Percentiles rank a stretch among this genome's conserved stretches.
phyloP scores from a whole-genome alignment of 2,329 filamentous ascomycete species.

The Plectosphaerella sp. region DNA sequence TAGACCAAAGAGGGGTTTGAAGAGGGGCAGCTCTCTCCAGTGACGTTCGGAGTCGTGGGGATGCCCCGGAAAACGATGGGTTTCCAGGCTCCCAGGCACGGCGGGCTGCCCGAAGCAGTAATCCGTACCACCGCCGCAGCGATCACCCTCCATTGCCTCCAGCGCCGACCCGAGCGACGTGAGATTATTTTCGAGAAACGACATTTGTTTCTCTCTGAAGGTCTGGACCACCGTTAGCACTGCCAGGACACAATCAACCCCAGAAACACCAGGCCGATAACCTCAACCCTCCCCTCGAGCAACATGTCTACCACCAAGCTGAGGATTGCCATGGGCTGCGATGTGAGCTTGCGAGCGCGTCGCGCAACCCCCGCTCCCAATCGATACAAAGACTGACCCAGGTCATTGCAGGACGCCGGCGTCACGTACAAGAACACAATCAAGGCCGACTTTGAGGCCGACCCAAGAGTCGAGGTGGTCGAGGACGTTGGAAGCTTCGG shows the following conservation, averaged over 20 bases:
- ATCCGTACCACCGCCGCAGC: constrained; percentile 2
- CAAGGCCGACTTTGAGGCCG: constrained; percentile 65
- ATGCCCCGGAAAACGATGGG: not conserved
- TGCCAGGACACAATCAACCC: too few relatives aligned
- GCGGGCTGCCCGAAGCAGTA: constrained; percentile 8
- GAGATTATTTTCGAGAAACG: not conserved
- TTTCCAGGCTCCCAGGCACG: not conserved
- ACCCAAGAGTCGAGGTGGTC: constrained; percentile 62
- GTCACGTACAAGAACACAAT: constrained; percentile 75
- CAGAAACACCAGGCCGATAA: too few relatives aligned
- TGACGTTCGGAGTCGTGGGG: not conserved
- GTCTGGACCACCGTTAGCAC: too few relatives aligned
- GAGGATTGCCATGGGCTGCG: constrained; percentile 50
- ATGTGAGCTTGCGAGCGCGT: constrained; percentile 34
- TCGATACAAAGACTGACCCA: not conserved
- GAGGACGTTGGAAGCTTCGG: constrained; percentile 70
- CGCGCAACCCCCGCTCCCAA: not conserved
- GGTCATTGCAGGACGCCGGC: constrained; percentile 56
- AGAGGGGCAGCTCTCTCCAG: not conserved
- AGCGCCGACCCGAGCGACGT: not conserved
- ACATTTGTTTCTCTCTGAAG: not conserved
- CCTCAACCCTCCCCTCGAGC: not conserved
- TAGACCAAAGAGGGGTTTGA: not conserved
- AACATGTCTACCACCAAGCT: constrained; percentile 26
- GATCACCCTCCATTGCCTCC: not conserved